These are phyloP conservation scores for Colletotrichum noveboracense DNA, from an alignment of 2,329 filamentous ascomycete genomes.

Conservation along the genomic window DNA sequence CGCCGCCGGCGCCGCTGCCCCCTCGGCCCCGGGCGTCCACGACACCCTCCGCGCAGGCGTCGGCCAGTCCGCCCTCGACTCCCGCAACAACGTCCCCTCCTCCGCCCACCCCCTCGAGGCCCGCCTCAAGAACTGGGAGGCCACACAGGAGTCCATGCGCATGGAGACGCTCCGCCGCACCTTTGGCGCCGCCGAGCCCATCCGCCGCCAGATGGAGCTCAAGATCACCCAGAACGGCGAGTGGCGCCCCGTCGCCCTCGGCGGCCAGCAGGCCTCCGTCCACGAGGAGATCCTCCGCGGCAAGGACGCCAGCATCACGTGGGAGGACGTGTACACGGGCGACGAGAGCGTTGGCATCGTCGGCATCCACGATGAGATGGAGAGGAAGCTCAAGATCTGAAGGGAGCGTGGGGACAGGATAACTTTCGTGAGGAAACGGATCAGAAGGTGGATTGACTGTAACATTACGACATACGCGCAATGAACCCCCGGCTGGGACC, in stretches of 20 bases:
- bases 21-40: conserved; percentile 91
- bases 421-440: not conserved
- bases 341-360: conserved; percentile 74
- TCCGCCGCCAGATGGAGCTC: conserved; percentile 93
- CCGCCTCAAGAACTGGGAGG: conserved; percentile 87
- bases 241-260: conserved; percentile 77
- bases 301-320: conserved; percentile 76
- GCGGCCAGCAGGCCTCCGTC: conserved; percentile 65
- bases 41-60: conserved; percentile 90
- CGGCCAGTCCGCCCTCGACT: conserved; percentile 62
- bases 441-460: not conserved
- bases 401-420: conserved; percentile 23
- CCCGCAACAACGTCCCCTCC: conserved; percentile 44
- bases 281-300: conserved; percentile 91
- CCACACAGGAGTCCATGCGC: conserved; percentile 85
- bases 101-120: conserved; percentile 86
- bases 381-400: conserved; percentile 84
- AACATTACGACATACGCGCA: conserved; percentile 8
- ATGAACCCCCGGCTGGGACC: conserved; percentile 4
- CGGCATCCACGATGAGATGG: conserved; percentile 91
- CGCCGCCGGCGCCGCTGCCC: conserved; percentile 74
- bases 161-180: conserved; percentile 87
- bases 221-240: conserved; percentile 82
- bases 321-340: conserved; percentile 93
- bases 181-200: conserved; percentile 91